A percentile compares a stretch with the other conserved stretches of the same genome.
These are phyloP conservation scores for Metroxylon sagu DNA, from an alignment of 176 grass and related monocot species.

Conservation along the genomic window DNA sequence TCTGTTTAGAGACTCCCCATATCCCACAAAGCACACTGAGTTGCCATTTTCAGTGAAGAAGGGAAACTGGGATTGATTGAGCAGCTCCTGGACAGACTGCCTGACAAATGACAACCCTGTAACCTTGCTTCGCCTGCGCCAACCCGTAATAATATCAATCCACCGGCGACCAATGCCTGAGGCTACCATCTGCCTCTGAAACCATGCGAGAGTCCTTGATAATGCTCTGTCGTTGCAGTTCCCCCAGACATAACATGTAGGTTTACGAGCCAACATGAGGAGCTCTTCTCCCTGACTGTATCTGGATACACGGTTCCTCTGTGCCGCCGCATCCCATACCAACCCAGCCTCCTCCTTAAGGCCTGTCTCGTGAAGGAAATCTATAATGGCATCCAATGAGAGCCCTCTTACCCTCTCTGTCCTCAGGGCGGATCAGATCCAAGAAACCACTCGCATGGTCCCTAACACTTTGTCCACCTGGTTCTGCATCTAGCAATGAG, in stretches of 20 bases:
- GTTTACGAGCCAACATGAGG: conserved; percentile 82
- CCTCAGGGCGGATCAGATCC: conserved; percentile 90
- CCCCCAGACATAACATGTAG: conserved; percentile 94
- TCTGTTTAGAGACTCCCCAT: conserved; percentile 63
- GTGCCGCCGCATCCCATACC: conserved; percentile 79
- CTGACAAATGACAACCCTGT: conserved; percentile 74
- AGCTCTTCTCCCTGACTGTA: conserved; percentile 62
- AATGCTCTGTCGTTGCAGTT: conserved; percentile 67
- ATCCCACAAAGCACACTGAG: conserved; percentile 76
- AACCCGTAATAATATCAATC: conserved; percentile 88
- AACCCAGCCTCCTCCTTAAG: conserved; percentile 93
- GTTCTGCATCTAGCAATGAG: conserved; percentile 75
- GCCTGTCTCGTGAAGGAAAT: conserved; percentile 83
- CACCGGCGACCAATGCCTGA: conserved; percentile 43
- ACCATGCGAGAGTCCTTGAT: conserved; percentile 83
- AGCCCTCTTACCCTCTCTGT: conserved; percentile 85
- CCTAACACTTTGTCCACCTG: conserved; percentile 62
- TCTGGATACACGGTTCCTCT: conserved; percentile 94
- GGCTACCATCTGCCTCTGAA: conserved; percentile 56
- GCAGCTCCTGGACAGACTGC: conserved; percentile 67
- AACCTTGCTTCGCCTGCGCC: conserved; percentile 85
- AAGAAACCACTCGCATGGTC: conserved; percentile 63
- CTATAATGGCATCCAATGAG: conserved; percentile 85
- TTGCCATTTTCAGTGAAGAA: conserved; percentile 57
- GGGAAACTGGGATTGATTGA: conserved; percentile 64